A percentile compares a stretch with the other conserved stretches of the same genome.
Conservation (phyloP, 176 grass and related monocot genomes). For the Microstegium vimineum region DNA sequence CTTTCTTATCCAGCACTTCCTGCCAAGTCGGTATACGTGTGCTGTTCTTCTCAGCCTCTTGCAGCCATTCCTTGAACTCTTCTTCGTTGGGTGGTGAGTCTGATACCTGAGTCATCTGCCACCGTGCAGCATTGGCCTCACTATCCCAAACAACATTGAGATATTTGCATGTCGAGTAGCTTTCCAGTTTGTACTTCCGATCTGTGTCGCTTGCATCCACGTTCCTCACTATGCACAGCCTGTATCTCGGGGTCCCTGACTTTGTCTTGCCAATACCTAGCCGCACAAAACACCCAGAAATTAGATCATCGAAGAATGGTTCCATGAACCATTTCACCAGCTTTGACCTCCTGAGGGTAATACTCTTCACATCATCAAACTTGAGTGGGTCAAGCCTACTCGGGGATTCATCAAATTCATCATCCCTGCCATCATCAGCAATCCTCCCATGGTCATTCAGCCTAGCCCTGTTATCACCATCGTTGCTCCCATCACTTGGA, state of each 20-base stretch:
- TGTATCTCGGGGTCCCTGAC: conserved; percentile 59
- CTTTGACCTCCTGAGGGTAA: conserved; percentile 77
- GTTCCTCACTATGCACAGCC: conserved; percentile 81
- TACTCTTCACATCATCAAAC: conserved; percentile 74
- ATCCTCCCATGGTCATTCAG: conserved; percentile 46
- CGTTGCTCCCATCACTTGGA: conserved; percentile 61
- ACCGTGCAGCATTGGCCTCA: conserved; percentile 64
- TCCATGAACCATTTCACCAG: conserved; percentile 98
- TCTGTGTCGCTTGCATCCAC: conserved; percentile 80
- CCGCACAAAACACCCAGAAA: conserved; percentile 76
- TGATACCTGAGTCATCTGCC: conserved; percentile 87
- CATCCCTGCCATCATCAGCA: conserved; percentile 50
- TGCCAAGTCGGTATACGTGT: conserved; percentile 67
- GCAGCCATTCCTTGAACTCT: conserved; percentile 92
- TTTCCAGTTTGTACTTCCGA: conserved; percentile 69
- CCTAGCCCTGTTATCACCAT: conserved; percentile 44
- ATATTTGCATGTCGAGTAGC: conserved; percentile 73
- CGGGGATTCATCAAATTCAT: conserved; percentile 72
- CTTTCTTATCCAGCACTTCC: conserved; percentile 92
- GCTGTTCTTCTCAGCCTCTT: conserved; percentile 61
- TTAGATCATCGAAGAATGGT: conserved; percentile 87
- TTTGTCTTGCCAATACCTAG: conserved; percentile 82
- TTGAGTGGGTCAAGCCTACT: conserved; percentile 58
- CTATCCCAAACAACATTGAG: conserved; percentile 79
- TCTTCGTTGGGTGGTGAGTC: conserved; percentile 59